phyloP scores from a whole-genome alignment of 2,329 filamentous ascomycete genomes.

The Aspergillus fischeri region DNA sequence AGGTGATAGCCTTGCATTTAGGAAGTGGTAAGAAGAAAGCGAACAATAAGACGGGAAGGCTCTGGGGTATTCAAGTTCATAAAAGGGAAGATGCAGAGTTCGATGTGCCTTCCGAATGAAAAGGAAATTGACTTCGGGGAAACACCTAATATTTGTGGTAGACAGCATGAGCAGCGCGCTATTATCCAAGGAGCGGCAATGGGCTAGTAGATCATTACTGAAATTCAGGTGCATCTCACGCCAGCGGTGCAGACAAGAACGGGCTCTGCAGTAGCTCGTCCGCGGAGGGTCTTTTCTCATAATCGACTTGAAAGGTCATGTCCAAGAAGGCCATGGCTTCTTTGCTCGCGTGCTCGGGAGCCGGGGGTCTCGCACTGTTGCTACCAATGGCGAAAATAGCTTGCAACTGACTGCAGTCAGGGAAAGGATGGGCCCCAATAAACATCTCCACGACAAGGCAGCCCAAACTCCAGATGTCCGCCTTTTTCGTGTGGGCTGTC shows the following conservation, averaged over 20 bases:
- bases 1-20: background rate
- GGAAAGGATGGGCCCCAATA: conserved; percentile 93
- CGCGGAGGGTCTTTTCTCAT: conserved; percentile 84
- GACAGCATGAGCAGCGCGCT: background rate
- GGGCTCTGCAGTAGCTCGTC: conserved; percentile 82
- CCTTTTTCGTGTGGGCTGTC: conserved; percentile 95
- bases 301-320: conserved; percentile 92
- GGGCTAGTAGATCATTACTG: background rate
- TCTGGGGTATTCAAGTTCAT: background rate
- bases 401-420: conserved; percentile 93
- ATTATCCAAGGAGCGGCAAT: background rate
- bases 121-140: background rate
- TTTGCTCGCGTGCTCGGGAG: conserved; percentile 78
- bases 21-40: background rate
- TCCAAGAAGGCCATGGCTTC: conserved; percentile 80
- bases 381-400: conserved; percentile 98
- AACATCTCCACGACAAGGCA: conserved; percentile 99
- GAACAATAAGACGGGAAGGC: background rate
- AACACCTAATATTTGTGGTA: background rate
- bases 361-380: conserved; percentile 77
- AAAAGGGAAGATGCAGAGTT: background rate
- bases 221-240: conserved; percentile 33
- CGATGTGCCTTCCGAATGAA: background rate
- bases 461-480: conserved; percentile 96
- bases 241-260: conserved; percentile 69